These are phyloP conservation scores for Crithidia expoeki DNA, from an alignment of 208 protist species.

Conservation along the genomic window DNA sequence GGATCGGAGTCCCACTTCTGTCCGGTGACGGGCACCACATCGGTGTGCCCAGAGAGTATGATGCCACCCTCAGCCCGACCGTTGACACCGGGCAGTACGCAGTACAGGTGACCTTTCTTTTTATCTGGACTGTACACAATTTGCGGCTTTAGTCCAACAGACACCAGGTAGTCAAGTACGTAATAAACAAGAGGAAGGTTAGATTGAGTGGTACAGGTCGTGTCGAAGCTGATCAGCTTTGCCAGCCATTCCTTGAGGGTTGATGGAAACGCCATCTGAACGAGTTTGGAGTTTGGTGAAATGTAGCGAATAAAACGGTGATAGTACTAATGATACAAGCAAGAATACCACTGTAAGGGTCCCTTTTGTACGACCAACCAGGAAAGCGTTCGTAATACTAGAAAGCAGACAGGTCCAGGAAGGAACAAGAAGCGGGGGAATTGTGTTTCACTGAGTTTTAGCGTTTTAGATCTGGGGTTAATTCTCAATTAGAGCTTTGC, in stretches of 20 bases:
- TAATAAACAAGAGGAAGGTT: slow-evolving; percentile 55
- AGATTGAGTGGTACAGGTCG: slow-evolving; percentile 58
- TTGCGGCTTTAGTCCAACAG: slow-evolving; percentile 33
- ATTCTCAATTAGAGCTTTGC: too few relatives aligned
- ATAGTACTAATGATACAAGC: not conserved
- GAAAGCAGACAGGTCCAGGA: too few relatives aligned
- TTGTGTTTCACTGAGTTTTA: too few relatives aligned
- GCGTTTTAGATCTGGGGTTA: too few relatives aligned
- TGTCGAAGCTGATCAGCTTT: slow-evolving; percentile 67
- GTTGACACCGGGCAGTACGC: slow-evolving; percentile 44
- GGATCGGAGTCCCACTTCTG: slow-evolving; percentile 4
- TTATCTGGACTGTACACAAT: slow-evolving; percentile 38
- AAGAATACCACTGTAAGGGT: too few relatives aligned
- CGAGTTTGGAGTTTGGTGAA: not conserved
- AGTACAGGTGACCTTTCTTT: slow-evolving; percentile 58
- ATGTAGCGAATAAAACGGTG: not conserved
- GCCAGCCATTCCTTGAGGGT: slow-evolving; percentile 34
- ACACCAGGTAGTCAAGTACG: slow-evolving; percentile 39
- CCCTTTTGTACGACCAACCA: too few relatives aligned
- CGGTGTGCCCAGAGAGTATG: slow-evolving; percentile 62
- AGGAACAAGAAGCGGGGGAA: too few relatives aligned
- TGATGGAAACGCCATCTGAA: slow-evolving; percentile 9
- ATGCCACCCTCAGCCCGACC: slow-evolving; percentile 54
- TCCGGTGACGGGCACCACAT: slow-evolving; percentile 58
- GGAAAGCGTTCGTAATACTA: too few relatives aligned